Base-by-base conservation (phyloP, 768 basidiomycete species). In the Sistotremastrum suecicum region DNA sequence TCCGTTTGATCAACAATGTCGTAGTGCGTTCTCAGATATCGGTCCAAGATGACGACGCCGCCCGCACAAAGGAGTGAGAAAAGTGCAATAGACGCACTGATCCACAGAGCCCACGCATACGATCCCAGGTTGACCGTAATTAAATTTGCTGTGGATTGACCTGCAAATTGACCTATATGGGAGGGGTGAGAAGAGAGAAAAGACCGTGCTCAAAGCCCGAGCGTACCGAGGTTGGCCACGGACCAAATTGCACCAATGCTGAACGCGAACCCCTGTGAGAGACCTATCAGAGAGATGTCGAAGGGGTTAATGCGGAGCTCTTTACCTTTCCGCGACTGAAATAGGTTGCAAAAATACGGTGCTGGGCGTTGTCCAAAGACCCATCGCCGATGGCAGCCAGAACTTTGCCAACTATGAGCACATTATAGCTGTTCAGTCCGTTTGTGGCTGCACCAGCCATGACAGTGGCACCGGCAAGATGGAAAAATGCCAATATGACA, bases 261-360 rank as follows among this genome's bases (percentile, higher is more conserved):
- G 48, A 61, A 61, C 28, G 59, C 65, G 44, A 66, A 65, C 7
- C 67, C 67, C 37, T 34, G 39, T 20, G 20, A 20, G 2, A 20
- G 20, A 20, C 20, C 20, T 20, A 20, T 20, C 20, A 20, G 20
- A 20, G 20, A 20, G 20, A 20, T 20, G 20, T 20, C 20, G 20
- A 20, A 20, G 20, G 20, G 20, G 20, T 20, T 20, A 20, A 20
- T 20, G 20, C 20, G 20, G 20, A 20, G 20, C 20, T 20, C 20
- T 20, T 20, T 2, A 20, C 20, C 20, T 56, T 56, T n/a, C 67
- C 67, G 9, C 64, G 64, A 3, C 63, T 64, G 43, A 68, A 67
- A 52, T 68, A 68, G 5, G 67, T 66, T 28, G 65, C 62, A 55
- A 68, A 65, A 30, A 68, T 65, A 11, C 66, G 60, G 51, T 68